phyloP scores from a whole-genome alignment of 495 filamentous ascomycete species.

The Tuber microsphaerosporum region DNA sequence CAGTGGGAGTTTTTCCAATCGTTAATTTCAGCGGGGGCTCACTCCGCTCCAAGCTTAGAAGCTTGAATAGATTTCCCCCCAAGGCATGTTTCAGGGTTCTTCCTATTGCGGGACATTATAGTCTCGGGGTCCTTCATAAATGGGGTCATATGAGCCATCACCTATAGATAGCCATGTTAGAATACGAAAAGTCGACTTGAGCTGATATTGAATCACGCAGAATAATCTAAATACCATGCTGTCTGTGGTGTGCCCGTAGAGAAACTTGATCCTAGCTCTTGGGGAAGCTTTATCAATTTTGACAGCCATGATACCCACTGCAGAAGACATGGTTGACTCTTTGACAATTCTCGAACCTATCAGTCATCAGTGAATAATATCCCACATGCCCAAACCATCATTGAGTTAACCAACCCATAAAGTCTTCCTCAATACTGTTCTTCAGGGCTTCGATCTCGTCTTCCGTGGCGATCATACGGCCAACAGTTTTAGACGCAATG shows the following conservation, averaged over 20 bases:
- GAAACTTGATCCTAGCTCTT: conserved; percentile 38
- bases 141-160: conserved; percentile 36
- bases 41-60: neutral
- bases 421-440: conserved; percentile 39
- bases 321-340: conserved; percentile 38
- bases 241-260: conserved; percentile 41
- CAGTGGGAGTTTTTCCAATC: neutral
- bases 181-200: neutral
- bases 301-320: conserved; percentile 41
- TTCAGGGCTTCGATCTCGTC: conserved; percentile 36
- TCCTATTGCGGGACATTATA: conserved; percentile 67
- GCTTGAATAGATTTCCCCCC: conserved; percentile 23
- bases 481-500: conserved; percentile 41
- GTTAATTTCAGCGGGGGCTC: neutral
- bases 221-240: conserved; percentile 39
- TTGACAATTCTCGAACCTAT: conserved; percentile 37
- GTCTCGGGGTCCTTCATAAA: conserved; percentile 54
- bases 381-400: neutral
- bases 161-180: conserved; percentile 26
- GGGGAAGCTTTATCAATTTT: conserved; percentile 33
- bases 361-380: neutral
- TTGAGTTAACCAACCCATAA: conserved; percentile 37
- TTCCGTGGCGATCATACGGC: conserved; percentile 36
- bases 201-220: neutral
- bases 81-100: conserved; percentile 40